Evolutionary conservation across 2,329 filamentous ascomycete genomes (phyloP), one percentile per base, ranked within the genome.

Genomic region (Dactylellina sp.): DNA sequence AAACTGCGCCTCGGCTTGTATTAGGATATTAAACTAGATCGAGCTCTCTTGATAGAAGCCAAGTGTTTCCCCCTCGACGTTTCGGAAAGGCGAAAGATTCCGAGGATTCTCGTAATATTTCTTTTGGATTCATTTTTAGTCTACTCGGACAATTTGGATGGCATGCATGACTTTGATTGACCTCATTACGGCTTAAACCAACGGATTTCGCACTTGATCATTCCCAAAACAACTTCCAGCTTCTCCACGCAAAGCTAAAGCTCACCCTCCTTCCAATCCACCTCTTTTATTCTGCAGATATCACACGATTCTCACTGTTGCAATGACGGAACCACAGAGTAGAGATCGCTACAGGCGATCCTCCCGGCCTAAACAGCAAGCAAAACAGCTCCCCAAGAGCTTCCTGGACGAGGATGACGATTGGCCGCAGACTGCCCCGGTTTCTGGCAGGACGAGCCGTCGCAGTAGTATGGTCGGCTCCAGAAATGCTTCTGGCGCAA

Each of bases 401-500:
- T 71, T 71, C 42, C 50, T 71, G 16, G 66, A 71, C 66, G 66
- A 71, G 20, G 66, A 71, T n/a, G 66, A 57, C n/a, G 66, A 71
- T 35, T 46, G 52, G 28, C 59, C 50, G 16, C 60, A 47, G 9
- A 55, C 49, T 7, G 47, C 47, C 14, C 60, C 60, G 4, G 35
- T 55, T 35, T 42, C 44, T 24, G 50, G 46, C 16, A 50, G 66
- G 39, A 37, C 22, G 9, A 71, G 66, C 25, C 66, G 59, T 39
- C 50, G 66, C 16, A 39, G 25, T 24, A 71, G 59, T 25, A 49
- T 37, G 7, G 42, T 40, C 7, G 65, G 18, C 22, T 35, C 42
- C 18, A 59, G 39, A 46, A 71, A 59, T n/a, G 44, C 50, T 16
- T 49, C 53, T 25, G 66, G 66, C 18, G 50, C 25, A 9, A 62